Evolutionary conservation across 129 eudicot genomes (phyloP), one percentile per base, ranked within the genome.

Genomic region (Helianthus annuus): DNA sequence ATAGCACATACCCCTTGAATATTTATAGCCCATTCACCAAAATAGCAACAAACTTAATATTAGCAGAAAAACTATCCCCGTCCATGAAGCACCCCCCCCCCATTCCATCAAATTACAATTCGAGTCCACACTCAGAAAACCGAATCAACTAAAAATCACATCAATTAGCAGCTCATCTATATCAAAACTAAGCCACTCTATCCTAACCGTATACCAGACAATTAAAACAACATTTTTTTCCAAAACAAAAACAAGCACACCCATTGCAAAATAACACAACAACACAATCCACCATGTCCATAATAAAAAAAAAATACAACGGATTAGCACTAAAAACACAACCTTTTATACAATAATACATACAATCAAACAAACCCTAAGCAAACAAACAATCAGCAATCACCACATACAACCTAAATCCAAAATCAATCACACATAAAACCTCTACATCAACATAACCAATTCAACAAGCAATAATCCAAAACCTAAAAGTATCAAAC

Each of bases 401-500:
- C 40, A 22, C 36, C 29, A 67, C 17, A 46, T 48, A 22, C 51
- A 68, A 13, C 69, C 54, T 67, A 74, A 10, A 13, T 63, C 54
- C 48, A 2, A 27, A 38, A 46, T 44, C 54, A 3, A 44, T 10
- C 40, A 64, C 34, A 16, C 3, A 8, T 4, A 55, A 65, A 32
- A 3, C n/a, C 40, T 63, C 17, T 4, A 40, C 52, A 49, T 24
- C 38, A 2, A 73, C 48, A 42, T 13, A 7, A 13, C 3, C 11
- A 34, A 62, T 48, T 54, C 55, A 73, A 68, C 39, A 46, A 40
- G 15, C 17, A 49, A 53, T 4, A 40, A 17, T 55, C 27, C 10
- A 77, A 77, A 60, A 55, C 24, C 14, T 19, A 9, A 14, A 5
- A 69, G 46, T 7, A 36, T 40, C 14, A 15, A 58, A 89, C 92